phyloP scores from a whole-genome alignment of 2,329 filamentous ascomycete genomes.

The Fusarium pilosicola region DNA sequence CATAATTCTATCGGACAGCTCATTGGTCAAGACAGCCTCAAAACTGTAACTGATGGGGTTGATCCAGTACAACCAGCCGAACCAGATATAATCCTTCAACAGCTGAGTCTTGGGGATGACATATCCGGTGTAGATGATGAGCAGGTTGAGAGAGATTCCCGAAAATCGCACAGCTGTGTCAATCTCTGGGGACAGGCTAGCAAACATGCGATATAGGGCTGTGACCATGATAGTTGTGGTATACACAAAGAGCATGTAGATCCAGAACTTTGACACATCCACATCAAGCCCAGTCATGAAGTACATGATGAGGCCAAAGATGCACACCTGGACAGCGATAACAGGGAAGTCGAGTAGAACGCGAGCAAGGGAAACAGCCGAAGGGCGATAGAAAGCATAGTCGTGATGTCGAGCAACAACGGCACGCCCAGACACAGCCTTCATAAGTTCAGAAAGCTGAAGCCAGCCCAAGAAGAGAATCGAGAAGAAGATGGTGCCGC shows the following conservation, averaged over 20 bases:
- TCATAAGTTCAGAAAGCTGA: slow-evolving; percentile 81
- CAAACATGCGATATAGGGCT: slow-evolving; percentile 63
- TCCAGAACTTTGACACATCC: slow-evolving; percentile 72
- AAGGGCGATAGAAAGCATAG: slow-evolving; percentile 63
- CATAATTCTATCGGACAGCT: slow-evolving; percentile 65
- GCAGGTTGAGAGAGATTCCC: slow-evolving; percentile 65
- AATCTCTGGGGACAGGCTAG: slow-evolving; percentile 65
- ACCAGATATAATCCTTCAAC: slow-evolving; percentile 71
- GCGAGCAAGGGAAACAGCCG: slow-evolving; percentile 64
- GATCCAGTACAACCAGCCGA: slow-evolving; percentile 72
- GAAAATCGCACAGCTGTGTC: slow-evolving; percentile 70
- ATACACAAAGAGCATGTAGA: slow-evolving; percentile 71
- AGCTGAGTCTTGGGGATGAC: slow-evolving; percentile 66
- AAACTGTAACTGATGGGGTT: slow-evolving; percentile 74
- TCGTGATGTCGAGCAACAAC: slow-evolving; percentile 62
- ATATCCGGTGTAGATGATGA: slow-evolving; percentile 75
- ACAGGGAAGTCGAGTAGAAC: slow-evolving; percentile 67
- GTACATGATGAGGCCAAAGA: slow-evolving; percentile 78
- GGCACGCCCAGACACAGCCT: slow-evolving; percentile 75
- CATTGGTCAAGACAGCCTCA: slow-evolving; percentile 67
- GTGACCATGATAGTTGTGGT: slow-evolving; percentile 65
- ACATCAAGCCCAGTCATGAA: slow-evolving; percentile 78
- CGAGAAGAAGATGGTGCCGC: slow-evolving; percentile 59
- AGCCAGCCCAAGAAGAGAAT: slow-evolving; percentile 69
- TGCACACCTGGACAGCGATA: slow-evolving; percentile 69